Conservation (phyloP, 2,329 filamentous ascomycete species). For the Cordyceps militaris region DNA sequence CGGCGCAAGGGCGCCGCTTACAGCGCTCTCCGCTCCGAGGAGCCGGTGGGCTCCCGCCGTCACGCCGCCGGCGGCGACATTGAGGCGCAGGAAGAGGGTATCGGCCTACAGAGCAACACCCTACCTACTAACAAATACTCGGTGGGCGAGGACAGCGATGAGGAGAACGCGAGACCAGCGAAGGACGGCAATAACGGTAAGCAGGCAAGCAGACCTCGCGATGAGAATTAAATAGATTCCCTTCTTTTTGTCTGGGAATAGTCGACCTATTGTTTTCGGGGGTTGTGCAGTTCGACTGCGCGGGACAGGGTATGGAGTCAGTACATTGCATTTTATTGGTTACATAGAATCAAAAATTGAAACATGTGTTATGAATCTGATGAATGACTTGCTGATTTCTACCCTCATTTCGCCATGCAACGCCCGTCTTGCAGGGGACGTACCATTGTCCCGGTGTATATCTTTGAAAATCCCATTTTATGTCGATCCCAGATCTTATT, state of each 20-base stretch:
- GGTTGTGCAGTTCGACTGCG: not conserved
- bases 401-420: slow-evolving; percentile 8
- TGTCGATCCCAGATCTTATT: slow-evolving; percentile 11
- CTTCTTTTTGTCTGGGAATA: not conserved
- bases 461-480: not conserved
- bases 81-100: slow-evolving; percentile 17
- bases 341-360: not conserved
- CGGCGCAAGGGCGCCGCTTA: slow-evolving; percentile 51
- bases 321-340: not conserved
- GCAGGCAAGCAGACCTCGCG: not conserved
- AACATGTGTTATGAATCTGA: not conserved
- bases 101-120: slow-evolving; percentile 19
- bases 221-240: not conserved
- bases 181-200: slow-evolving; percentile 13
- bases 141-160: slow-evolving; percentile 51
- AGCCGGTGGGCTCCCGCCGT: slow-evolving; percentile 23
- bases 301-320: not conserved
- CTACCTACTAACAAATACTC: slow-evolving; percentile 44
- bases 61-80: slow-evolving; percentile 33
- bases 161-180: slow-evolving; percentile 31
- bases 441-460: not conserved
- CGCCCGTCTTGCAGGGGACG: not conserved
- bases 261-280: not conserved
- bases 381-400: not conserved
- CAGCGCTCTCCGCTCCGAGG: slow-evolving; percentile 38